Evolutionary conservation across 2,329 filamentous ascomycete species (phyloP), one percentile per base, ranked within the genome.

Genomic region (Alternaria triticimaculans): DNA sequence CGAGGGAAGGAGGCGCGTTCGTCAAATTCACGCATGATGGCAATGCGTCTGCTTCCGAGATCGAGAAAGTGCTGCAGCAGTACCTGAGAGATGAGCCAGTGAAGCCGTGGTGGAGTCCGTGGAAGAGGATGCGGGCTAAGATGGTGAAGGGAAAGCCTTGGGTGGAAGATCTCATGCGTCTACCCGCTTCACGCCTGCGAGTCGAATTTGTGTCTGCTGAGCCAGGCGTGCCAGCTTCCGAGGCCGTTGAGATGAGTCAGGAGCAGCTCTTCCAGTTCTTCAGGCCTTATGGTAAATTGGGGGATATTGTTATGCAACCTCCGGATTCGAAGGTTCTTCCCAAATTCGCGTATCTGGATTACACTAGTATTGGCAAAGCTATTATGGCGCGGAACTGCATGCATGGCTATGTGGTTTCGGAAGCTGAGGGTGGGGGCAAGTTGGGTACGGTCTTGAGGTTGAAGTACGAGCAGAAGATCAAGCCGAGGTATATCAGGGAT

Each of bases 1-100:
- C 96, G 26, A 94, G 96, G 73, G 96, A 99, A 76, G 96, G 96
- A 15, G 96, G 96, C 12, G 93, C 93, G 1, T 98, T 96, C 77
- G 90, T 98, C 78, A 97, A 96, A 78, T 94, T 96, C 76, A 86
- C 86, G 15, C 87, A 87, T 69, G 83, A 84, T 77, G 81, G 50
- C 72, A 84, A 51, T 75, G 70, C 78, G 62, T 71, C 83, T 60
- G 77, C 85, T 3, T 81, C 83, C 20, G 86, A 89, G 26, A 84
- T 93, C 14, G 89, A 90, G 81, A 84, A 83, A 20, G 84, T 83
- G 3, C 82, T 97, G 5, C 82, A 86, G 23, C 82, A 87, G 30
- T 86, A 90, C 67, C 83, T 98, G 2, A 82, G 86, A 60, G 84
- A 93, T 63, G 86, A 90, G 15, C 91, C 90, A 0, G 87, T 97